phyloP scores from a whole-genome alignment of 208 protist species.

The Acanthamoeba lugdunensis region DNA sequence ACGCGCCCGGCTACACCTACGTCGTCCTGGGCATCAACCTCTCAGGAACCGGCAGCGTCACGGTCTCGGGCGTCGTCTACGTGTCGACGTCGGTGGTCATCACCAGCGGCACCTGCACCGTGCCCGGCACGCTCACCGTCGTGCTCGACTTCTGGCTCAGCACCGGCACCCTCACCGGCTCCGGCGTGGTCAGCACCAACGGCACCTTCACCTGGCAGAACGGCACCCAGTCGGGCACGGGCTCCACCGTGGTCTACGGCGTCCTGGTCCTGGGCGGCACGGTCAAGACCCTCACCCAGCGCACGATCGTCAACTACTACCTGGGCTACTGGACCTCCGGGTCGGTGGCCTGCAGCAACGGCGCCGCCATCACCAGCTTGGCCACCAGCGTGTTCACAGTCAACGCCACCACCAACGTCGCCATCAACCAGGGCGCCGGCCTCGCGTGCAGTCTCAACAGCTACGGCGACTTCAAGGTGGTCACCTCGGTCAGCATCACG shows the following conservation, averaged over 20 bases:
- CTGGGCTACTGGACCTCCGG: conserved; percentile 61
- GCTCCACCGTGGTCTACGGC: conserved; percentile 54
- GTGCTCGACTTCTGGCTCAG: conserved; percentile 59
- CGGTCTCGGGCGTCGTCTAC: conserved; percentile 32
- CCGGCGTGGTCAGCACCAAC: conserved; percentile 58
- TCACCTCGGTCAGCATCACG: conserved; percentile 15
- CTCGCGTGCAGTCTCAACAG: conserved; percentile 30
- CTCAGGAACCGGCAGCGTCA: conserved; percentile 26
- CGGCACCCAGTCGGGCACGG: conserved; percentile 57
- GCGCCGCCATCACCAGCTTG: neutral
- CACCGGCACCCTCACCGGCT: conserved; percentile 55
- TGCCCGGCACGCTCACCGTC: conserved; percentile 16
- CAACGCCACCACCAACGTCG: conserved; percentile 32
- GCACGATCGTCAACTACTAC: conserved; percentile 36
- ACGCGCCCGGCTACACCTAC: conserved; percentile 4
- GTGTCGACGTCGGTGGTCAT: conserved; percentile 24
- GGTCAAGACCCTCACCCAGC: conserved; percentile 20
- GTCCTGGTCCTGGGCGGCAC: conserved; percentile 56
- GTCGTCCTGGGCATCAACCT: conserved; percentile 33
- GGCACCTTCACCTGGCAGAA: conserved; percentile 69
- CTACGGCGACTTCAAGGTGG: conserved; percentile 45
- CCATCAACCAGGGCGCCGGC: conserved; percentile 14
- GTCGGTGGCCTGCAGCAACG: conserved; percentile 51
- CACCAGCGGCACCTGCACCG: conserved; percentile 56
- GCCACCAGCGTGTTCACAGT: neutral